Evolutionary conservation across 1,284 basidiomycete genomes (phyloP).

Genomic region (Tranzscheliella williamsii): DNA sequence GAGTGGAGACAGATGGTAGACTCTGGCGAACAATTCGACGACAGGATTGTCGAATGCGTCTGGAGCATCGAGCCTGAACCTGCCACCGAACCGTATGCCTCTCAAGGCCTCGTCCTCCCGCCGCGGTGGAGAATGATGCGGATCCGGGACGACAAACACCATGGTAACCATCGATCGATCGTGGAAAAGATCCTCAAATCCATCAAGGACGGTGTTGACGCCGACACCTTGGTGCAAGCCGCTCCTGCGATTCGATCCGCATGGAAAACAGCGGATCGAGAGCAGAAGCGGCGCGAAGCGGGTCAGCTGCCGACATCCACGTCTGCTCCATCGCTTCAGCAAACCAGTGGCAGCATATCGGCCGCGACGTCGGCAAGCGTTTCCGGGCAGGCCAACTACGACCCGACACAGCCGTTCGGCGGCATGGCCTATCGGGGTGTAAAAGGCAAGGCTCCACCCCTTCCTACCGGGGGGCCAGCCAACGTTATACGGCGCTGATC

Average conservation of each 20-base stretch:
- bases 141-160: slow-evolving; percentile 56
- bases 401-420: slow-evolving; percentile 17
- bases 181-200: slow-evolving; percentile 52
- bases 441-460: slow-evolving; percentile 32
- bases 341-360: background rate
- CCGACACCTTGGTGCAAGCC: slow-evolving; percentile 42
- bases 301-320: slow-evolving; percentile 6
- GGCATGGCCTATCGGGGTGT: slow-evolving; percentile 36
- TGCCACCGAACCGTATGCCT: slow-evolving; percentile 24
- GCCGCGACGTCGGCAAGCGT: background rate
- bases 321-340: background rate
- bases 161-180: slow-evolving; percentile 55
- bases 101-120: slow-evolving; percentile 20
- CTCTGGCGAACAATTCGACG: slow-evolving; percentile 83
- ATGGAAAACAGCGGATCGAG: slow-evolving; percentile 48
- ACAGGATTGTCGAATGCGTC: slow-evolving; percentile 88
- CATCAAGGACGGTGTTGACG: slow-evolving; percentile 55
- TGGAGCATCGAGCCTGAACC: slow-evolving; percentile 70
- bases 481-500: slow-evolving; percentile 10
- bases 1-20: slow-evolving; percentile 93
- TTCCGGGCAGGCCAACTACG: background rate
- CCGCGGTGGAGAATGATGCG: slow-evolving; percentile 57
- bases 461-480: slow-evolving; percentile 15
- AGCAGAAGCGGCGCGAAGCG: slow-evolving; percentile 14
- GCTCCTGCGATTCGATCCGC: slow-evolving; percentile 46